phyloP scores from a whole-genome alignment of 2,329 filamentous ascomycete genomes.

The Alternaria triticimaculans region DNA sequence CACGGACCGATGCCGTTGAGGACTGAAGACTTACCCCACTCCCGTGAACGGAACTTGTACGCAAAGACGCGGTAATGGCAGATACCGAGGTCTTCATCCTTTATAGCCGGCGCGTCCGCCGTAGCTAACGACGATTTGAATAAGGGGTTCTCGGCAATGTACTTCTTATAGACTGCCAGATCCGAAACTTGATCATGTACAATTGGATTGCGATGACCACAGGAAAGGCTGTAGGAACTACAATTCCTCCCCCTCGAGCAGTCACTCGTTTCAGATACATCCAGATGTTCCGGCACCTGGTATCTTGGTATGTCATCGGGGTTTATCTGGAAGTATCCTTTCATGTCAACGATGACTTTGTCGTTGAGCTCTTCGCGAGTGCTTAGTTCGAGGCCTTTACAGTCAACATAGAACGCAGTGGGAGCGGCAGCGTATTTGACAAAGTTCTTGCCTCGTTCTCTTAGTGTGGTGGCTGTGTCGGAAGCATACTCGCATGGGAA shows the following conservation, averaged over 20 bases:
- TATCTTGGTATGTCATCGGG: neutral
- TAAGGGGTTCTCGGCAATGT: neutral
- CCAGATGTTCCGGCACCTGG: neutral
- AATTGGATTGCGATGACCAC: neutral
- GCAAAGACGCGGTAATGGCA: neutral
- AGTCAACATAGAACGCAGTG: neutral
- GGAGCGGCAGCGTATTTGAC: rapidly evolving
- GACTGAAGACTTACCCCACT: neutral
- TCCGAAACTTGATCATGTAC: neutral
- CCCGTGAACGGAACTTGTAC: neutral
- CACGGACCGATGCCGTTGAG: too few species aligned
- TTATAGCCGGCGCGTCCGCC: too few species aligned
- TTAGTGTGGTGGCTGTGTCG: neutral
- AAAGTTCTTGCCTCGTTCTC: neutral
- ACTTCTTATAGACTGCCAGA: neutral
- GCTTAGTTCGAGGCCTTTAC: neutral
- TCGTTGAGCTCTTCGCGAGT: neutral
- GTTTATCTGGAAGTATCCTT: neutral
- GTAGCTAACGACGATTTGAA: too few species aligned
- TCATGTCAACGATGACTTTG: neutral
- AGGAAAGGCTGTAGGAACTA: rapidly evolving
- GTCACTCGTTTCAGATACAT: neutral
- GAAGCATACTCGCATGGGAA: neutral
- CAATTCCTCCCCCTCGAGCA: rapidly evolving
- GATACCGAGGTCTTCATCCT: too few species aligned